A percentile compares a stretch with the other conserved stretches of the same genome.
Conservation (phyloP, 805 yeast genomes). For the Clavispora phyllophila region DNA sequence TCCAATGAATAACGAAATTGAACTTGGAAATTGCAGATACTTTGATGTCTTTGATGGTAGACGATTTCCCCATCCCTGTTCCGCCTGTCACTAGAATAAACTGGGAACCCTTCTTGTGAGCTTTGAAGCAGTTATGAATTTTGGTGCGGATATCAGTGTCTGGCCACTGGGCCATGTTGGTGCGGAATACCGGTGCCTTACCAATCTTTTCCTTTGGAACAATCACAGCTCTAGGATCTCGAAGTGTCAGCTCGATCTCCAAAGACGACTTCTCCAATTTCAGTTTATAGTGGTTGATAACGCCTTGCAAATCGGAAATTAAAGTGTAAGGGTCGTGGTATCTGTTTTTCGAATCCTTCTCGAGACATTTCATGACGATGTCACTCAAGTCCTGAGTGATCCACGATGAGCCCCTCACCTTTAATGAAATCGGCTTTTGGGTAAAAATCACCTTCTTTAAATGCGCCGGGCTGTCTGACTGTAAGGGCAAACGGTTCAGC, state of each 20-base stretch:
- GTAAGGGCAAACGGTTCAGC: slow-evolving; percentile 42
- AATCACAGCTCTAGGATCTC: neutral
- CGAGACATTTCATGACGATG: slow-evolving; percentile 38
- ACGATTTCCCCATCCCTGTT: slow-evolving; percentile 44
- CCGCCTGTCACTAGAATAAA: slow-evolving; percentile 34
- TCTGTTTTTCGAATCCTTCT: slow-evolving; percentile 36
- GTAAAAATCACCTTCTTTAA: slow-evolving; percentile 36
- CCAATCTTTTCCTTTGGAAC: neutral
- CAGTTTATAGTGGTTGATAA: neutral
- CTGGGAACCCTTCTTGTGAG: slow-evolving; percentile 11
- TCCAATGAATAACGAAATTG: slow-evolving; percentile 28
- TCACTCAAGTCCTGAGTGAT: slow-evolving; percentile 28
- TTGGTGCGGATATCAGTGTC: neutral
- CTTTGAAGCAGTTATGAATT: slow-evolving; percentile 3
- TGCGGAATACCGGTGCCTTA: neutral
- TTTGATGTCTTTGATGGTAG: slow-evolving; percentile 35
- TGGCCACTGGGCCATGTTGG: neutral
- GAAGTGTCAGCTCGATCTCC: neutral
- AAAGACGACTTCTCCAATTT: neutral
- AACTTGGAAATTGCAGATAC: slow-evolving; percentile 27
- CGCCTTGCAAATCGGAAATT: slow-evolving; percentile 23
- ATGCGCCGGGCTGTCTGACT: slow-evolving; percentile 33
- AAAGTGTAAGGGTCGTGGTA: slow-evolving; percentile 31
- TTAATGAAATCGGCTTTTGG: slow-evolving; percentile 39
- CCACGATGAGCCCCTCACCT: slow-evolving; percentile 21